phyloP scores from a whole-genome alignment of 345 rosid species.

The Trapa incisa region DNA sequence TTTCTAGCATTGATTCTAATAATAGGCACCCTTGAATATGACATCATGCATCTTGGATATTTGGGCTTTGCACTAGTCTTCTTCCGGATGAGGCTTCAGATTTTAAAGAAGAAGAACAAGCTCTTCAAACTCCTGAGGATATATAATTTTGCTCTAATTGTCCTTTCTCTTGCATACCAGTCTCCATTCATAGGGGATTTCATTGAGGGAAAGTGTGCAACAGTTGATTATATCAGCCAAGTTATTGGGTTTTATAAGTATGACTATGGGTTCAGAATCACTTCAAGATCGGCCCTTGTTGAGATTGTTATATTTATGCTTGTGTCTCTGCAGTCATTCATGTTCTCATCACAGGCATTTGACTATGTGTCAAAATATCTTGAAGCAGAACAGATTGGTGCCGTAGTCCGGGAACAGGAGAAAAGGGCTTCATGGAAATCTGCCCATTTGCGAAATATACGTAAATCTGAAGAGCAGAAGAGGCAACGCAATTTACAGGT shows the following conservation, averaged over 20 bases:
- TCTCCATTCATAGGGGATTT: constrained; percentile 27
- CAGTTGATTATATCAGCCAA: constrained; percentile 17
- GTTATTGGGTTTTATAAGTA: constrained; percentile 34
- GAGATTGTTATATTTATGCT: constrained; percentile 38
- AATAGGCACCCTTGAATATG: constrained; percentile 54
- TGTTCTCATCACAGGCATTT: constrained; percentile 29
- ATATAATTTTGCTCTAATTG: constrained; percentile 30
- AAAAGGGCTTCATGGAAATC: constrained; percentile 37
- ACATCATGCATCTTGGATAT: constrained; percentile 47
- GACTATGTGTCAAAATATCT: constrained; percentile 29
- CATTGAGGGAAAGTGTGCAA: constrained; percentile 19
- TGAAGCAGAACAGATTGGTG: constrained; percentile 33
- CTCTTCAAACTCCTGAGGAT: constrained; percentile 32
- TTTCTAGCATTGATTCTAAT: constrained; percentile 31
- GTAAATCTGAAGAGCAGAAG: constrained; percentile 31
- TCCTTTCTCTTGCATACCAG: constrained; percentile 36
- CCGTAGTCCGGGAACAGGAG: constrained; percentile 28
- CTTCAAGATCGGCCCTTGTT: constrained; percentile 36
- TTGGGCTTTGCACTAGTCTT: constrained; percentile 40
- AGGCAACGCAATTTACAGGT: constrained; percentile 31
- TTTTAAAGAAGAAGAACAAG: constrained; percentile 26
- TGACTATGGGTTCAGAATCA: constrained; percentile 37
- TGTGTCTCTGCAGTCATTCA: constrained; percentile 31
- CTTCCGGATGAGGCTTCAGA: constrained; percentile 35
- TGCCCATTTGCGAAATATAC: constrained; percentile 27